These are phyloP conservation scores for Terfezia boudieri DNA, from an alignment of 495 filamentous ascomycete genomes.

Conservation along the genomic window DNA sequence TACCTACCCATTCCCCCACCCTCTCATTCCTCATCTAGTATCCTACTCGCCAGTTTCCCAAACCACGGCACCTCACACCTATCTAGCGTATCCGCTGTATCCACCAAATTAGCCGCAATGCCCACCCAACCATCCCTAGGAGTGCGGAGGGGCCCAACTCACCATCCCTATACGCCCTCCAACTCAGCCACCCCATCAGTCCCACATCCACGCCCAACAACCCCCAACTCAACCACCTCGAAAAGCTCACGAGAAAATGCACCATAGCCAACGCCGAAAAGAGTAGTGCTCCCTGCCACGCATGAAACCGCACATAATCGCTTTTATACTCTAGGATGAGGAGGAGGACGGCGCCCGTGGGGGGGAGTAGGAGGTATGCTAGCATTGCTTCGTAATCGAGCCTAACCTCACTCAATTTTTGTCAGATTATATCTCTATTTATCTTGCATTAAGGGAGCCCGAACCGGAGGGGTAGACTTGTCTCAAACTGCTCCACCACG, in stretches of 20 bases:
- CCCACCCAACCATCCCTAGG: too few relatives aligned
- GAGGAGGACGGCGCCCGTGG: constrained; percentile 64
- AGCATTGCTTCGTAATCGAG: constrained; percentile 69
- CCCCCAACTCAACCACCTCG: constrained; percentile 59
- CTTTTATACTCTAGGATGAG: constrained; percentile 79
- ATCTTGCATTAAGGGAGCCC: neutral
- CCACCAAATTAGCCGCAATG: too few relatives aligned
- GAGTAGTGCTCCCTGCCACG: constrained; percentile 78
- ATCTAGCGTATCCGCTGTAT: constrained; percentile 52
- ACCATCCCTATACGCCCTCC: constrained; percentile 62
- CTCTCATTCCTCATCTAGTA: constrained; percentile 69
- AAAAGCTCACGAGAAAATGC: constrained; percentile 72
- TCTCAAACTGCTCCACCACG: constrained; percentile 41
- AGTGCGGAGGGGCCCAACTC: neutral
- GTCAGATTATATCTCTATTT: too few relatives aligned
- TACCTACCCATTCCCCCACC: neutral
- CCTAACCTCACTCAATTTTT: constrained; percentile 1
- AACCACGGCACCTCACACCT: constrained; percentile 83
- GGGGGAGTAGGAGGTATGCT: constrained; percentile 72
- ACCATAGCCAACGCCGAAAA: constrained; percentile 70
- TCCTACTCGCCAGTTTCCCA: constrained; percentile 61
- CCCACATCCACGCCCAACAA: constrained; percentile 51
- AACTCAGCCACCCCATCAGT: constrained; percentile 53
- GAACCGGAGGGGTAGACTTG: constrained; percentile 38
- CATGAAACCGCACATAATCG: constrained; percentile 95